These are phyloP conservation scores for Coniochaeta prunicola DNA, from an alignment of 2,329 filamentous ascomycete species.

Conservation along the genomic window DNA sequence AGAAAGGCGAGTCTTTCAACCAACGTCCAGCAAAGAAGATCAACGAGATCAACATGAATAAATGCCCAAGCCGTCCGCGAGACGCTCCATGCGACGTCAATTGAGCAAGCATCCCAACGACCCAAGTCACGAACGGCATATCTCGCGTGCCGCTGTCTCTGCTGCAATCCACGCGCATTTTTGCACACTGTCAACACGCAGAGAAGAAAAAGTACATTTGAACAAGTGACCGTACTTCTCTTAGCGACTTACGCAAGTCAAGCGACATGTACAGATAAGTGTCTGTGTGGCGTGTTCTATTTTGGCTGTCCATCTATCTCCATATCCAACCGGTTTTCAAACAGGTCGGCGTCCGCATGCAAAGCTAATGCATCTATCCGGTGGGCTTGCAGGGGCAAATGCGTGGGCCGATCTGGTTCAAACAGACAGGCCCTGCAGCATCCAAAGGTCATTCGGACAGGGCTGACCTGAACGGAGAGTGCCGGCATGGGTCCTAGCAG, in stretches of 20 bases:
- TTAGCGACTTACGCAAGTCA: neutral
- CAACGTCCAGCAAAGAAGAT: neutral
- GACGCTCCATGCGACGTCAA: neutral
- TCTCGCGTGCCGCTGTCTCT: no score
- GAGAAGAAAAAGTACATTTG: neutral
- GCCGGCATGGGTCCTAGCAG: neutral
- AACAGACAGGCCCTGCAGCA: conserved; percentile 1
- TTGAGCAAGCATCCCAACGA: neutral
- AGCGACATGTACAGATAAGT: neutral
- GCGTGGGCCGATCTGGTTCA: neutral
- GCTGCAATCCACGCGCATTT: neutral
- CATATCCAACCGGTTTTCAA: neutral
- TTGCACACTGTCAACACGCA: neutral
- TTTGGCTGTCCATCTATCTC: neutral
- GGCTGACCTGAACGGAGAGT: neutral
- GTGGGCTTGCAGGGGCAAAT: conserved; percentile 7
- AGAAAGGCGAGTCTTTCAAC: neutral
- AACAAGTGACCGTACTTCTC: neutral
- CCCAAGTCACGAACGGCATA: neutral
- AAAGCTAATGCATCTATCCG: conserved; percentile 18
- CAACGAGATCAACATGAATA: neutral
- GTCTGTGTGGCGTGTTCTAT: neutral
- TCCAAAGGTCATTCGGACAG: neutral
- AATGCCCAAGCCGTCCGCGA: neutral
- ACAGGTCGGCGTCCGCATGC: neutral